Evolutionary conservation across 169 alveolate species (phyloP).

Genomic region (Babesia ovata): DNA sequence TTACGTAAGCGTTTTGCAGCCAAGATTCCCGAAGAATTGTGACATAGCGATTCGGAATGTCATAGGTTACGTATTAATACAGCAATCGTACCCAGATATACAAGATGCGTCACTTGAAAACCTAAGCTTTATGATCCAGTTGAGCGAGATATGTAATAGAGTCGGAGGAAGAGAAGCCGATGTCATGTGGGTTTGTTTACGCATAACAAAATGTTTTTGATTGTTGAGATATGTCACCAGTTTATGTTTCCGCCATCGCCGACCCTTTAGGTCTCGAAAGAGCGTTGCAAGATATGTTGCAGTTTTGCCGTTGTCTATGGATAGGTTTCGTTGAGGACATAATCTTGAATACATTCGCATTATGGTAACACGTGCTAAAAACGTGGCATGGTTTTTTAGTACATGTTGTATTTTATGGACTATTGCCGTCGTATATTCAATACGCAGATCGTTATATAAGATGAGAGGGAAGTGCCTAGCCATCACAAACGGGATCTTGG

Average conservation of each 20-base stretch:
- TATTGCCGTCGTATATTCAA: not conserved
- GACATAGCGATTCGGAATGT: conserved; percentile 31
- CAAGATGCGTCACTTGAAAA: not conserved
- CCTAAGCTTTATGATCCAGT: conserved; percentile 26
- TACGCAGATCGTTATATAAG: conserved; percentile 23
- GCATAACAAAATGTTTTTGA: conserved; percentile 2
- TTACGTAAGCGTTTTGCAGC: conserved; percentile 47
- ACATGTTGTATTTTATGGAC: not conserved
- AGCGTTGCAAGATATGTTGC: not conserved
- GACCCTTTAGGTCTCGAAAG: not conserved
- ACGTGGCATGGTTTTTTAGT: not conserved
- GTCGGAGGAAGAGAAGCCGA: conserved; percentile 28
- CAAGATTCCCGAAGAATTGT: conserved; percentile 60
- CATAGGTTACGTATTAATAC: conserved; percentile 30
- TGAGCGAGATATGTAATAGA: conserved; percentile 20
- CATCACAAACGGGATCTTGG: conserved; percentile 67
- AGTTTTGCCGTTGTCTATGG: not conserved
- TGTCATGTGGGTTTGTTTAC: conserved; percentile 45
- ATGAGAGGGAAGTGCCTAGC: conserved; percentile 36
- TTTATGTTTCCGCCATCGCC: too few species aligned
- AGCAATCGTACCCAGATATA: conserved; percentile 7
- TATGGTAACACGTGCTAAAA: not conserved
- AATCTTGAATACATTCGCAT: not conserved
- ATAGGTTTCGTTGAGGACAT: not conserved
- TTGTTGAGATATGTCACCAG: not conserved